Percentiles rank a stretch among this genome's conserved stretches.
Conservation (phyloP, 2,329 filamentous ascomycete species). For the Xylariaceae sp. region DNA sequence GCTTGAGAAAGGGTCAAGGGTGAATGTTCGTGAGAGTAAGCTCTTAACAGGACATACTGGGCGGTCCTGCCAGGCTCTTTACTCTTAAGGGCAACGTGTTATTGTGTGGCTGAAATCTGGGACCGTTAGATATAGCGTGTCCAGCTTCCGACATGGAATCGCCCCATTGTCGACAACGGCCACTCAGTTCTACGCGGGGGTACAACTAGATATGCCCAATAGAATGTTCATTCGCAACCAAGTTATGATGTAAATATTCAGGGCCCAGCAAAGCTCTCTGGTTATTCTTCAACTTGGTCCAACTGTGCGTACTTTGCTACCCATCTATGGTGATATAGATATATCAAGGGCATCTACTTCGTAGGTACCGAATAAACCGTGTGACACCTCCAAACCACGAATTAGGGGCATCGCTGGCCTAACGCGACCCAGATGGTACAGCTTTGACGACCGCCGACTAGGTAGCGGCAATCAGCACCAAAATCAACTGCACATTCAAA, state of each 20-base stretch:
- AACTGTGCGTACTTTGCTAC: not conserved
- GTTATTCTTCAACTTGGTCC: not conserved
- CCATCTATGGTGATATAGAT: not conserved
- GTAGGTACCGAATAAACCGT: not conserved
- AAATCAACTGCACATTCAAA: too few species aligned
- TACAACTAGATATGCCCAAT: slow-evolving; percentile 17
- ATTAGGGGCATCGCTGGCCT: not conserved
- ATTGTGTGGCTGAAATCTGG: slow-evolving; percentile 1
- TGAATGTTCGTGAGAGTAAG: not conserved
- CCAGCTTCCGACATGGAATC: slow-evolving; percentile 15
- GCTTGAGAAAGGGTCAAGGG: not conserved
- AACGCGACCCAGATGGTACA: not conserved
- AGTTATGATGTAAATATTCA: not conserved
- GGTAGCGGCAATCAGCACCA: not conserved
- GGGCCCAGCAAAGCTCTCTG: not conserved
- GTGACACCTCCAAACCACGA: not conserved
- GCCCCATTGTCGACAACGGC: slow-evolving; percentile 1
- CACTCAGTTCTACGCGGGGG: slow-evolving; percentile 5
- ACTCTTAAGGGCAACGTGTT: slow-evolving; percentile 8
- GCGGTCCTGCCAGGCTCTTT: slow-evolving; percentile 4
- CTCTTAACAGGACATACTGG: slow-evolving; percentile 7
- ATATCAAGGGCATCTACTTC: not conserved
- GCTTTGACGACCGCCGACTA: not conserved
- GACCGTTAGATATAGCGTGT: slow-evolving; percentile 17
- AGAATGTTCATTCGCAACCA: slow-evolving; percentile 2